Conservation (phyloP, 495 filamentous ascomycete genomes). For the Hypoxylon cercidicola region DNA sequence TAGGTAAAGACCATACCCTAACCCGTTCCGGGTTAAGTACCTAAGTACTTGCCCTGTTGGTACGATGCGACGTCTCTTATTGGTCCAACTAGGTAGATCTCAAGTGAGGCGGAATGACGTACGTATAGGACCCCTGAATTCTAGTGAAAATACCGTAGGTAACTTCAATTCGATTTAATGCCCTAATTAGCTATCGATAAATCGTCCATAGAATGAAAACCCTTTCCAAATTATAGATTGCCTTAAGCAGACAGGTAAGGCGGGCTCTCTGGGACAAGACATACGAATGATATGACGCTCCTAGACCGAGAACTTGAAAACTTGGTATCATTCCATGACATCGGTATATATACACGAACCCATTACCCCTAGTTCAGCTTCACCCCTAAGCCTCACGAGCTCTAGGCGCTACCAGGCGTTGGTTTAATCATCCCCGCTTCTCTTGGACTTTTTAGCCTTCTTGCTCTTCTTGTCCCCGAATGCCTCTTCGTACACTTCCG, state of each 20-base stretch:
- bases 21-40: too few relatives aligned
- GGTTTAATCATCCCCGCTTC: conserved; percentile 8
- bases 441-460: conserved; percentile 62
- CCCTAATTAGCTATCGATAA: too few relatives aligned
- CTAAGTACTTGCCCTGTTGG: conserved; percentile 3
- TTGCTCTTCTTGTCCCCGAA: conserved; percentile 66
- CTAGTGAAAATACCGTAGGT: too few relatives aligned
- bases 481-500: conserved; percentile 68
- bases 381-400: conserved; percentile 1
- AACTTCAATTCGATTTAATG: too few relatives aligned
- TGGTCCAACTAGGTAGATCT: background rate
- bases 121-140: background rate
- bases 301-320: background rate
- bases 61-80: conserved; percentile 1
- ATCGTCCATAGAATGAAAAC: too few relatives aligned
- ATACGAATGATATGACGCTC: too few relatives aligned
- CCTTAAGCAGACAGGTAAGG: too few relatives aligned
- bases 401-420: too few relatives aligned
- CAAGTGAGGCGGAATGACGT: conserved; percentile 2
- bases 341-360: conserved; percentile 23
- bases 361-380: background rate
- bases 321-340: conserved; percentile 32
- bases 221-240: too few relatives aligned
- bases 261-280: too few relatives aligned
- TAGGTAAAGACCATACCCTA: too few relatives aligned